Conservation (phyloP, 106 monocot species). For the Platanthera zijinensis region DNA sequence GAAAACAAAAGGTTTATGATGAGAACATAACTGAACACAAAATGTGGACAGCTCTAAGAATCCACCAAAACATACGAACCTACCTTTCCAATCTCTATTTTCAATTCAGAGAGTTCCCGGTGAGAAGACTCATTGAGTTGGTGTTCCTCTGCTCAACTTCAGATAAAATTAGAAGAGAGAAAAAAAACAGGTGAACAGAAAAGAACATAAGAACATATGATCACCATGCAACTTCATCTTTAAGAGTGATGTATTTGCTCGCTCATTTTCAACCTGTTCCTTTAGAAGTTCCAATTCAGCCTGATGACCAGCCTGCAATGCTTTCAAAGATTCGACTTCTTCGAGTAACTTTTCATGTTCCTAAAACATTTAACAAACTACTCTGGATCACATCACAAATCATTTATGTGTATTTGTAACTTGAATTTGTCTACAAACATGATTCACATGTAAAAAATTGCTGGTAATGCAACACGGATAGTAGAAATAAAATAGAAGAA, state of each 20-base stretch:
- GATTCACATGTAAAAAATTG: background rate
- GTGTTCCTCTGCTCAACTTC: constrained; percentile 39
- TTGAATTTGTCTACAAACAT: background rate
- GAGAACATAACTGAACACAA: background rate
- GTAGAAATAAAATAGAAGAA: background rate
- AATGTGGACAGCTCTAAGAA: background rate
- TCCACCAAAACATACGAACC: constrained; percentile 8
- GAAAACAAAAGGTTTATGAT: background rate
- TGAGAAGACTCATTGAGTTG: constrained; percentile 39
- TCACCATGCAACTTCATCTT: constrained; percentile 46
- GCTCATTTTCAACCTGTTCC: constrained; percentile 37
- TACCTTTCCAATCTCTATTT: constrained; percentile 49
- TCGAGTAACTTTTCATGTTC: constrained; percentile 25
- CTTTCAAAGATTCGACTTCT: constrained; percentile 29
- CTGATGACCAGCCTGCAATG: constrained; percentile 26
- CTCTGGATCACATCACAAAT: background rate
- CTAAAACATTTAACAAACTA: constrained; percentile 20
- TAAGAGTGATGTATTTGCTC: constrained; percentile 23
- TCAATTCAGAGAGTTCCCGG: constrained; percentile 36
- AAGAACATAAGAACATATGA: background rate
- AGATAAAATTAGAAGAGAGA: background rate
- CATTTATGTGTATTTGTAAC: background rate
- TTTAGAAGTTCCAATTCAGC: constrained; percentile 48
- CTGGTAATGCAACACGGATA: background rate
- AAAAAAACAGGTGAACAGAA: constrained; percentile 2